Base-by-base conservation (phyloP, 2,329 filamentous ascomycete species). In the Diaporthe amygdali region DNA sequence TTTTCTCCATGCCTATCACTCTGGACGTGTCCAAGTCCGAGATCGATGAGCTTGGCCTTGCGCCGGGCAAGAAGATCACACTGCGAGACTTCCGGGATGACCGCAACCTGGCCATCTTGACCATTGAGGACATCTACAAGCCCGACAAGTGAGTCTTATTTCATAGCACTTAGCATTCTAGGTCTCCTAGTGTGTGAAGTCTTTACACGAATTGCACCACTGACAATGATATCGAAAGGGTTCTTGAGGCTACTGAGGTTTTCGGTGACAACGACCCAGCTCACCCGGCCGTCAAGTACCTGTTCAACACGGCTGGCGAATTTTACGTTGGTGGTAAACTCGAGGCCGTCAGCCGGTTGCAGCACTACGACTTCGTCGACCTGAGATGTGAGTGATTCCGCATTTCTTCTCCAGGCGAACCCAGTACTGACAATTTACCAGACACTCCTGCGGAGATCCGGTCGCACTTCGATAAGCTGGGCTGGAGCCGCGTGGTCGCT, bases 331-430 rank as follows among this genome's bases (percentile, higher is more conserved):
- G 96, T 81, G 96, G 96, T 81, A 98, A 97, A 90, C 86, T 99
- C 75, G 94, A 98, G 81, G 96, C 96, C 74, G 92, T 99, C 81
- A 96, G 96, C 89, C 93, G 94, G 77, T 89, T 97, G 73, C 95
- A 97, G 86, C 96, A 99, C 89, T 99, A 99, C 87, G 96, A 99
- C 87, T 98, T 98, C 86, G 94, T 98, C 77, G 96, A 94, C 79
- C 90, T 98, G 72, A 92, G 96, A 87, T 98, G 93, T 94, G 88
- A 83, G 92, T 83, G 37, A 34, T 8, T 2, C 5, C 10, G 30
- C 25, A 15, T 3, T 1, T n/a, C 8, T 49, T 22, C 25, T 25
- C 5, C 4, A n/a, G 22, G 37, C 12, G 10, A 34, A 34, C 5
- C 10, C 5, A 20, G 15, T 15, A 8, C 59, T 71, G 44, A 73